phyloP scores from a whole-genome alignment of 805 yeast genomes.

The Sugiyamaella chiloensis region DNA sequence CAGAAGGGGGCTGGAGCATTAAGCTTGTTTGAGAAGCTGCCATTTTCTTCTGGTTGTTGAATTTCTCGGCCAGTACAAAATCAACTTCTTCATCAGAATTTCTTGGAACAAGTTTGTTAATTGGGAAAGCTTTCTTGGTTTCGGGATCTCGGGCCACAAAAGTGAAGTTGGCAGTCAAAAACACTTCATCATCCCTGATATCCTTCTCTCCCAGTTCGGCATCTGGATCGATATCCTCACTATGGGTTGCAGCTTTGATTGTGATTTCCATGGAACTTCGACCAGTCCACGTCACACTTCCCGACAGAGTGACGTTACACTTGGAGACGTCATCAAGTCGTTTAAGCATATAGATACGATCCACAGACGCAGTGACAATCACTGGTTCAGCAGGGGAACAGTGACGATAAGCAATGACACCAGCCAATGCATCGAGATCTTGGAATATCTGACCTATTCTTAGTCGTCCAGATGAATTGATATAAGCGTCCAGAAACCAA shows the following conservation, averaged over 20 bases:
- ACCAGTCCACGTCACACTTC: conserved; percentile 94
- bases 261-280: conserved; percentile 93
- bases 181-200: conserved; percentile 64
- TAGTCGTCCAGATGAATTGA: conserved; percentile 86
- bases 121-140: conserved; percentile 85
- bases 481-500: conserved; percentile 80
- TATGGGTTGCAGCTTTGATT: conserved; percentile 80
- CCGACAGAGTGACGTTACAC: conserved; percentile 78
- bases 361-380: conserved; percentile 93
- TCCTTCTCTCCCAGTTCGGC: conserved; percentile 49
- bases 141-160: conserved; percentile 94
- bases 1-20: conserved; percentile 68
- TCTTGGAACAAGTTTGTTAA: conserved; percentile 74
- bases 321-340: conserved; percentile 74
- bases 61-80: conserved; percentile 83
- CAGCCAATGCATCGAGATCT: conserved; percentile 91
- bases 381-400: conserved; percentile 95
- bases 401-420: conserved; percentile 88
- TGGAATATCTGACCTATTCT: conserved; percentile 92
- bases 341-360: conserved; percentile 81
- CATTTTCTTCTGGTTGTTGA: conserved; percentile 79
- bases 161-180: conserved; percentile 86
- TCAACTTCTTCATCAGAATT: conserved; percentile 76
- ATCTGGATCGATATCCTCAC: conserved; percentile 49
- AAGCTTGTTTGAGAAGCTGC: conserved; percentile 64